phyloP scores from a whole-genome alignment of 148 eudicot genomes.

The Euryodendron excelsum region DNA sequence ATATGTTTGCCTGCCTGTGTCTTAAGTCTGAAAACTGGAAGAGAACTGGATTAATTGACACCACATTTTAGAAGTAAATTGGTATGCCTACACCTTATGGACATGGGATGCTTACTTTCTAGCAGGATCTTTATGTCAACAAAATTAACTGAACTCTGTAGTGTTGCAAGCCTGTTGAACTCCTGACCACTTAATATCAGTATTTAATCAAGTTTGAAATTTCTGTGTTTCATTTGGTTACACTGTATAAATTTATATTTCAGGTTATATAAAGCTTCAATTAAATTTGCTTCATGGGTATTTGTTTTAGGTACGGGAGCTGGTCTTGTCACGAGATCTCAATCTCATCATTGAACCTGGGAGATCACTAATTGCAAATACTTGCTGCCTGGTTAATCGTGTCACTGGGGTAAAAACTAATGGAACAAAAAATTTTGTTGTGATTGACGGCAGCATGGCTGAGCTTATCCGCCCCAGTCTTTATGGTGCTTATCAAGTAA shows the following conservation, averaged over 20 bases:
- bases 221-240: too few relatives aligned
- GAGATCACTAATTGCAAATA: conserved; percentile 86
- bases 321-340: conserved; percentile 72
- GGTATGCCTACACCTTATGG: neutral
- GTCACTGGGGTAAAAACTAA: conserved; percentile 97
- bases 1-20: neutral
- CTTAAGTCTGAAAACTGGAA: neutral
- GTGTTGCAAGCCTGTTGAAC: too few relatives aligned
- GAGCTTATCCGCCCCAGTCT: conserved; percentile 98
- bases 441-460: conserved; percentile 98
- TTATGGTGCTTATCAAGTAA: conserved; percentile 89
- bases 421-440: conserved; percentile 84
- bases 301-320: conserved; percentile 68
- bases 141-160: too few relatives aligned
- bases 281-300: neutral
- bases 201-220: neutral
- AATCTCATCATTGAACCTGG: conserved; percentile 97
- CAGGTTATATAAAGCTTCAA: neutral
- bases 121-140: too few relatives aligned
- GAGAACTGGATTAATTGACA: neutral
- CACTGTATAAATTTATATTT: neutral
- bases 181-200: too few relatives aligned
- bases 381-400: conserved; percentile 90
- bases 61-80: neutral
- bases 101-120: too few relatives aligned